Conservation (phyloP, 2,329 filamentous ascomycete genomes). For the Tolypocladium pustulatum region DNA sequence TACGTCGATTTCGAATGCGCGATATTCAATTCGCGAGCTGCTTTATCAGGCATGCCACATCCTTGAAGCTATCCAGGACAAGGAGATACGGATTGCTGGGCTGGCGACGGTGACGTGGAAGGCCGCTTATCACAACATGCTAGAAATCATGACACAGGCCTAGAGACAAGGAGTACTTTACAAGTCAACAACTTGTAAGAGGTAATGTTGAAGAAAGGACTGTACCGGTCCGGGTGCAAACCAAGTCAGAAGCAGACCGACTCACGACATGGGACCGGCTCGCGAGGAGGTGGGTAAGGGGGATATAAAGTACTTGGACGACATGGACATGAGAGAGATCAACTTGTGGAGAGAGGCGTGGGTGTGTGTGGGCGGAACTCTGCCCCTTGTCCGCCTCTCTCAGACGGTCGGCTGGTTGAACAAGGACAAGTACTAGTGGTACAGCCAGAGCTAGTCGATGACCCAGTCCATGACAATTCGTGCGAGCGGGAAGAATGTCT, state of each 20-base stretch:
- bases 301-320: conserved; percentile 17
- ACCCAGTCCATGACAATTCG: not conserved
- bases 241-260: not conserved
- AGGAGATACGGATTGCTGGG: not conserved
- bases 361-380: not conserved
- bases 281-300: conserved; percentile 13
- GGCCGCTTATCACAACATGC: not conserved
- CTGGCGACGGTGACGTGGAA: not conserved
- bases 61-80: not conserved
- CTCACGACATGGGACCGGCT: not conserved
- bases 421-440: not conserved
- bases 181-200: not conserved
- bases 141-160: not conserved
- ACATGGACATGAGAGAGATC: conserved; percentile 7
- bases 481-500: conserved; percentile 1
- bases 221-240: not conserved
- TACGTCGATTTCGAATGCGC: not conserved
- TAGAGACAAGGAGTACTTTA: not conserved
- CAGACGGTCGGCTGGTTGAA: not conserved
- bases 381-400: not conserved
- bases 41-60: not conserved
- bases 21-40: not conserved
- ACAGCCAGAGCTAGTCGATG: not conserved
- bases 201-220: not conserved
- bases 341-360: not conserved